phyloP scores from a whole-genome alignment of 106 monocot species.

The Agapanthus africanus region DNA sequence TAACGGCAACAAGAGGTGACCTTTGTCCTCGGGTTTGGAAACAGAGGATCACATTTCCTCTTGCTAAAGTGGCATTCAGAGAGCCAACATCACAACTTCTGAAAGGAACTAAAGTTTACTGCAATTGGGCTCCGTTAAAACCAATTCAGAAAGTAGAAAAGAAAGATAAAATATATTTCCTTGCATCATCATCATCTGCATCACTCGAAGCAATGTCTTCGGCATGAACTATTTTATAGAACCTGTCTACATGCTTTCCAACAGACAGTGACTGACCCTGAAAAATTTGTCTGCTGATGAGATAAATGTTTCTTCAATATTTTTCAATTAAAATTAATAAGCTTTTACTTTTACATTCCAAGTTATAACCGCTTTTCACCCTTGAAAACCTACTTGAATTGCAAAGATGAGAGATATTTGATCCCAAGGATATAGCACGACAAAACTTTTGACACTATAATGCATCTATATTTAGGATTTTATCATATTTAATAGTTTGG shows the following conservation, averaged over 20 bases:
- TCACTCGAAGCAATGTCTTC: conserved; percentile 42
- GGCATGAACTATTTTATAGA: conserved; percentile 35
- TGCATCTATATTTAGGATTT: too few species aligned
- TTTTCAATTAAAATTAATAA: too few species aligned
- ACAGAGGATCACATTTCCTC: conserved; percentile 58
- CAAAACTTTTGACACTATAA: too few species aligned
- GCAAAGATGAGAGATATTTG: too few species aligned
- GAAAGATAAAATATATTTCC: too few species aligned
- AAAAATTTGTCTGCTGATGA: neutral
- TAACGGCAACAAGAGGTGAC: conserved; percentile 36
- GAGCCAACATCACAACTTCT: conserved; percentile 49
- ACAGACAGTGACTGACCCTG: conserved; percentile 49
- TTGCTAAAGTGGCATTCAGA: conserved; percentile 45
- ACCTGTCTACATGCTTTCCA: conserved; percentile 23
- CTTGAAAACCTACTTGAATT: too few species aligned
- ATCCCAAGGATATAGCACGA: too few species aligned
- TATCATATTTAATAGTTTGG: too few species aligned
- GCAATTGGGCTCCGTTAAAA: neutral
- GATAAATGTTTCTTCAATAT: too few species aligned
- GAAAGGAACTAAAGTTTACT: conserved; percentile 12
- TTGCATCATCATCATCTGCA: conserved; percentile 35
- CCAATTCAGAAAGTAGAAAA: neutral
- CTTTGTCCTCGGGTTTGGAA: conserved; percentile 50
- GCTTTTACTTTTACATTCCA: too few species aligned
- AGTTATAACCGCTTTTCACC: too few species aligned